Base-by-base conservation (phyloP, 139 green algal species). In the Coelastrella sp. region DNA sequence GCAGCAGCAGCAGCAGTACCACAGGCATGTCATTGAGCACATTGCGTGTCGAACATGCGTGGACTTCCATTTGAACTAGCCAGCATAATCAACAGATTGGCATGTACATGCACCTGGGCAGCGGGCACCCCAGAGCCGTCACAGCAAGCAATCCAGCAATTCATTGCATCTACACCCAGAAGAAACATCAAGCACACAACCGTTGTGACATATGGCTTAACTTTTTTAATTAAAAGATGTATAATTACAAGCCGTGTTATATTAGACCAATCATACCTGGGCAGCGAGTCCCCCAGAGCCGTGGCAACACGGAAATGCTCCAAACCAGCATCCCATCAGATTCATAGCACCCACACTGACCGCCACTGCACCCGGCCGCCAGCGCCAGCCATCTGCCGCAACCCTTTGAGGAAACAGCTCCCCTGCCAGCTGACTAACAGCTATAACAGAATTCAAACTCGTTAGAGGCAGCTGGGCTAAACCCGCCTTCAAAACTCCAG, bases 381-480 rank as follows among this genome's bases (percentile, higher is more conserved):
- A 92, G n/a, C 80, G 77, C 77, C 75, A 47, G 82, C 91, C 86
- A 84, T 82, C 59, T 14, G 23, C 92, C 2, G 89, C 81, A 47
- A 90, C 81, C 1, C 83, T 68, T 10, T 91, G 73, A 0, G 94
- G 94, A 65, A 96, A 98, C 75, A 98, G 92, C 32, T 96, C 85
- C 13, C 81, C 32, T 2, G 95, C 93, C 56, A 98, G 93, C 68
- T 97, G 92, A 57, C 93, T 96, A 10, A 98, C 95, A 0, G 95
- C 94, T 7, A 98, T 90, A 16, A 98, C 96, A 4, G 94, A 97
- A 92, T 98, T 98, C 73, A 98, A 93, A 22, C 81, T 91, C 14
- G 94, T 95, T 16, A 96, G 79, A 2, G 93, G 92, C 57, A 96
- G 90, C 90, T 96, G 94, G 5, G 94, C 89, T 14, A 96, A 76